phyloP scores from a whole-genome alignment of 306 rosid species.

The Oxytropis ochrocephala region DNA sequence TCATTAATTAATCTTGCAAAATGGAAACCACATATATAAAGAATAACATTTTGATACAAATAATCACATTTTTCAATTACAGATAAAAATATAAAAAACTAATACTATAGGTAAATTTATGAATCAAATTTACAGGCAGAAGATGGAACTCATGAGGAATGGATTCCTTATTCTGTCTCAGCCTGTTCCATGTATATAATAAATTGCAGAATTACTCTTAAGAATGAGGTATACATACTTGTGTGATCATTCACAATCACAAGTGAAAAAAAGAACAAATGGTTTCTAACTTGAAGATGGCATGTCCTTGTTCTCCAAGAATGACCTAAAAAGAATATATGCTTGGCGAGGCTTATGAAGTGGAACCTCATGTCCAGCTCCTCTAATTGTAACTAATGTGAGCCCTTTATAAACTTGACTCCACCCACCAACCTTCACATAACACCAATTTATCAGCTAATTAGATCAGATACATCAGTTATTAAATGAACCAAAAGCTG shows the following conservation, averaged over 20 bases:
- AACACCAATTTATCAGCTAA: conserved; percentile 22
- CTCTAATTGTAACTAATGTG: conserved; percentile 71
- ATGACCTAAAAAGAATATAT: conserved; percentile 74
- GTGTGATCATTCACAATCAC: conserved; percentile 21
- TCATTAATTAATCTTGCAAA: not conserved
- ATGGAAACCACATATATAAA: not conserved
- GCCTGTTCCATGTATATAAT: conserved; percentile 7
- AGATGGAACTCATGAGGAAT: conserved; percentile 56
- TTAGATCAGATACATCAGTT: too few species aligned
- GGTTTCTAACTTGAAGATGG: conserved; percentile 46
- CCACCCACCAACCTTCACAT: conserved; percentile 88
- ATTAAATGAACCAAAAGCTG: too few species aligned
- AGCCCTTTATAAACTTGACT: conserved; percentile 81
- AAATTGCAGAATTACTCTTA: conserved; percentile 14
- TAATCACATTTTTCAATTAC: conserved; percentile 16
- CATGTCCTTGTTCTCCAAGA: conserved; percentile 81
- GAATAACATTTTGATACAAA: conserved; percentile 21
- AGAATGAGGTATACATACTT: conserved; percentile 19
- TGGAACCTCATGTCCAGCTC: conserved; percentile 98
- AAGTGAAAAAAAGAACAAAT: conserved; percentile 21
- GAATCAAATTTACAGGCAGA: conserved; percentile 3
- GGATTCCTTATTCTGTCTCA: conserved; percentile 40
- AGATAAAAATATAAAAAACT: not conserved
- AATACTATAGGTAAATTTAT: not conserved
- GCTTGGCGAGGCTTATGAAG: conserved; percentile 86